Percentiles rank a stretch among this genome's conserved stretches.
Evolutionary conservation across 495 filamentous ascomycete genomes (phyloP).

Genomic region (Podospora tetraspora): DNA sequence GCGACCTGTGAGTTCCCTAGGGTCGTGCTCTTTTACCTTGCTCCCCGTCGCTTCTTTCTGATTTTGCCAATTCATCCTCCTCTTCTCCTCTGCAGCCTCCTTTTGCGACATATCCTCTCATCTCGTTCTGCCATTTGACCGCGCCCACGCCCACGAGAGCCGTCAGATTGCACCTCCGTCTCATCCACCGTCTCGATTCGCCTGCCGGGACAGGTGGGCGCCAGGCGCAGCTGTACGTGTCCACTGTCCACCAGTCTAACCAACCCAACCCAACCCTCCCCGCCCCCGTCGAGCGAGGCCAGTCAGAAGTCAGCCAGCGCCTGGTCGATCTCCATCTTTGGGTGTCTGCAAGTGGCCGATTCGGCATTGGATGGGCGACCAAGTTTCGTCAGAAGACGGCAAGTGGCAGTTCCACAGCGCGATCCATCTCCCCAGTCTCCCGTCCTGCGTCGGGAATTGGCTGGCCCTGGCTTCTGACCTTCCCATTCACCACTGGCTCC

Average conservation of each 20-base stretch:
- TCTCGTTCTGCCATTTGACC: neutral
- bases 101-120: neutral
- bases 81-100: neutral
- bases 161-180: neutral
- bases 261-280: neutral
- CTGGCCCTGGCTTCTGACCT: neutral
- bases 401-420: slow-evolving; percentile 27
- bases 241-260: neutral
- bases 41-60: neutral
- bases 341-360: slow-evolving; percentile 13
- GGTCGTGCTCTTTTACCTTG: neutral
- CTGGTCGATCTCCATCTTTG: slow-evolving; percentile 1
- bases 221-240: neutral
- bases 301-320: neutral
- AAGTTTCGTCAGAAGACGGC: slow-evolving; percentile 23
- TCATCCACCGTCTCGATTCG: neutral
- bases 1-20: neutral
- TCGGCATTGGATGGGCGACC: slow-evolving; percentile 12
- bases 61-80: neutral
- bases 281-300: neutral
- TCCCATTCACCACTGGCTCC: neutral
- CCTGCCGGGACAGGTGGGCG: neutral
- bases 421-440: slow-evolving; percentile 22
- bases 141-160: neutral
- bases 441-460: slow-evolving; percentile 14